Evolutionary conservation across 2,329 filamentous ascomycete species (phyloP).

Genomic region (Karstenula rhodostoma): DNA sequence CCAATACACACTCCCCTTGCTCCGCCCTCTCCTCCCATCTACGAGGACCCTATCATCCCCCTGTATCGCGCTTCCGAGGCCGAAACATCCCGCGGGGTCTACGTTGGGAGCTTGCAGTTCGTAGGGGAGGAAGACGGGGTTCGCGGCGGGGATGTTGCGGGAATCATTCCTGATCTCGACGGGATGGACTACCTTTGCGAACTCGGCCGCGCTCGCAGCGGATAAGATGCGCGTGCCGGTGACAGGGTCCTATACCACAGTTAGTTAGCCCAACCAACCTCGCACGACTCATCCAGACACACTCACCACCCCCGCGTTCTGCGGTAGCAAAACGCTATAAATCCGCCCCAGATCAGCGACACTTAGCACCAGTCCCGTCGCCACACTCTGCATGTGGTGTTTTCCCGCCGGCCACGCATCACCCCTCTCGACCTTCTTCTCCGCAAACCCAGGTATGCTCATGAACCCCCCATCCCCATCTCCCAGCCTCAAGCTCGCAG

Average conservation of each 20-base stretch:
- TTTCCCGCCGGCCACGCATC: conserved; percentile 26
- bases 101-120: conserved; percentile 58
- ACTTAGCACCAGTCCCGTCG: conserved; percentile 28
- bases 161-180: conserved; percentile 23
- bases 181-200: conserved; percentile 25
- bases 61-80: conserved; percentile 61
- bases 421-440: conserved; percentile 16
- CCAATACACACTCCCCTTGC: conserved; percentile 35
- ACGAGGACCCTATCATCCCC: conserved; percentile 46
- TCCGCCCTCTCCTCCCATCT: conserved; percentile 26
- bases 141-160: conserved; percentile 46
- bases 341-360: conserved; percentile 27
- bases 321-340: conserved; percentile 25
- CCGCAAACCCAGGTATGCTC: conserved; percentile 18
- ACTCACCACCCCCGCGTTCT: conserved; percentile 25
- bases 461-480: conserved; percentile 26
- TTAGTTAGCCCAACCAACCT: not conserved
- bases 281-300: not conserved
- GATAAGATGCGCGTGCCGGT: conserved; percentile 23
- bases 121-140: conserved; percentile 53
- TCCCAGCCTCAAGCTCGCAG: conserved; percentile 60
- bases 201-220: conserved; percentile 20
- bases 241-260: conserved; percentile 18
- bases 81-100: conserved; percentile 48
- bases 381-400: conserved; percentile 28